A percentile compares a stretch with the other conserved stretches of the same genome.
Conservation (phyloP, 495 filamentous ascomycete genomes). For the Podospora comata region DNA sequence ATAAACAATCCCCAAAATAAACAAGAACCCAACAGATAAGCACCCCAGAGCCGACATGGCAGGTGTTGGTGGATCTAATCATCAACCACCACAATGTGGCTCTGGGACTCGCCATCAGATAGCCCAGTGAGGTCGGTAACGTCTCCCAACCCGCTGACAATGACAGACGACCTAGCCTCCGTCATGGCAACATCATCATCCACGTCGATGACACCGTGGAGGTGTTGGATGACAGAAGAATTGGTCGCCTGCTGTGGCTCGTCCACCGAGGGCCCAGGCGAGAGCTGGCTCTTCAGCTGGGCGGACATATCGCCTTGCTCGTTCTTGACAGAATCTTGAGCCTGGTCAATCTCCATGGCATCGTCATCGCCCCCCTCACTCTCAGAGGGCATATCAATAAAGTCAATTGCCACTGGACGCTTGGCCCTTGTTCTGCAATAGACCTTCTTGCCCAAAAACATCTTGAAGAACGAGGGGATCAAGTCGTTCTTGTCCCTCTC, state of each 20-base stretch:
- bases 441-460: conserved; percentile 6
- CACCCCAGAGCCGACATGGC: neutral
- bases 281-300: too few relatives aligned
- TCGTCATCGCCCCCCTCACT: neutral
- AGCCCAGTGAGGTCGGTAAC: neutral
- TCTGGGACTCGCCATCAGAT: neutral
- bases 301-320: neutral
- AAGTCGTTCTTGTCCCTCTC: conserved; percentile 13
- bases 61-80: neutral
- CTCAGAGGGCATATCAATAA: neutral
- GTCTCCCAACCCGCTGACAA: neutral
- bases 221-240: neutral
- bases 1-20: neutral
- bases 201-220: neutral
- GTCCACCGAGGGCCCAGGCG: neutral
- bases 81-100: neutral
- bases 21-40: neutral
- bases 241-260: neutral
- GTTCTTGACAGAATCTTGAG: neutral
- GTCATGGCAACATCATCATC: neutral
- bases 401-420: neutral
- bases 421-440: neutral
- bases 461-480: neutral
- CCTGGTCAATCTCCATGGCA: neutral
- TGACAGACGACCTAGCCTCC: neutral